phyloP scores from a whole-genome alignment of 169 alveolate species.

The Plasmodium knowlesi region DNA sequence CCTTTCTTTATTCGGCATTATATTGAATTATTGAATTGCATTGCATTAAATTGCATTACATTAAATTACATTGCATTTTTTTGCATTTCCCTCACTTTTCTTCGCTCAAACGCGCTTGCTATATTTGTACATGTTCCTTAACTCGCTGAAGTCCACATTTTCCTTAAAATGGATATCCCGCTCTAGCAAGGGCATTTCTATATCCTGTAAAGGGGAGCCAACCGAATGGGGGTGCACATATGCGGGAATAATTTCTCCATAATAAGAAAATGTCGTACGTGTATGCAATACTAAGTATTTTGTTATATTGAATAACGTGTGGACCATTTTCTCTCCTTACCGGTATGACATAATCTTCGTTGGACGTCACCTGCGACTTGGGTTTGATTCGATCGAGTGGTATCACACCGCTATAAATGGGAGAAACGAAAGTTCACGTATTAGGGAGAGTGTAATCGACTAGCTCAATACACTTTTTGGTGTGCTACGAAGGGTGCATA shows the following conservation, averaged over 20 bases:
- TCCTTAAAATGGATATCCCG: constrained; percentile 49
- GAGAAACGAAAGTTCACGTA: neutral
- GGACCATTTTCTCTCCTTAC: constrained; percentile 3
- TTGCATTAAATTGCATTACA: too few relatives aligned
- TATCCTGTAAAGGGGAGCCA: neutral
- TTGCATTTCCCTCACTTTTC: neutral
- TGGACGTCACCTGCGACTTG: constrained; percentile 25
- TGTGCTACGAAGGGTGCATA: neutral
- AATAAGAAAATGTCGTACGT: neutral
- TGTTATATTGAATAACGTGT: neutral
- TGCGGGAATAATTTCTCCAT: neutral
- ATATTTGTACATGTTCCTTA: constrained; percentile 28
- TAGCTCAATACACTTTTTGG: neutral
- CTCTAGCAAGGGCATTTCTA: constrained; percentile 69
- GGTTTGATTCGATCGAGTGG: constrained; percentile 63
- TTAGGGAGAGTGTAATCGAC: neutral
- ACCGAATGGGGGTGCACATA: neutral
- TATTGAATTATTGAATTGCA: too few relatives aligned
- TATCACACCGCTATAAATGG: constrained; percentile 38
- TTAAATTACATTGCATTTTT: neutral
- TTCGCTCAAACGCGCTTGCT: constrained; percentile 43
- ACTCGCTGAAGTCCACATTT: constrained; percentile 53
- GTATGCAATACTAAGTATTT: neutral
- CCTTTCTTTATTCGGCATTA: neutral
- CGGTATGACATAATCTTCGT: constrained; percentile 70